Base-by-base conservation (phyloP, 108 stramenopile species). In the Cyclostephanos tholiformis region DNA sequence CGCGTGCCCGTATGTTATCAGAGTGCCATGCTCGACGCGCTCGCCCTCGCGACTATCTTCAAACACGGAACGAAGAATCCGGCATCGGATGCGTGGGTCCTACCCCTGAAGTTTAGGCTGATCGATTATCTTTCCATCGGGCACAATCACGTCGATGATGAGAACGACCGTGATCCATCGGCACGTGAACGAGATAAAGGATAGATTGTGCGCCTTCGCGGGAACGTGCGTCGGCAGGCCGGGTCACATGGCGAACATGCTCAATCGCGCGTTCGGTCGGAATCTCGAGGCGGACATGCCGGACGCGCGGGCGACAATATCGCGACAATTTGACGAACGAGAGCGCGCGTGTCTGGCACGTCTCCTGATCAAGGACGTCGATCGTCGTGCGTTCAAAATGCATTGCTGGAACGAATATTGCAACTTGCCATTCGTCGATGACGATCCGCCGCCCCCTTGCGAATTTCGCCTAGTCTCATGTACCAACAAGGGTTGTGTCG, bases 321-420 rank as follows among this genome's bases (percentile, higher is more conserved):
- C 62, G 49, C 46, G 60, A 10, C 82, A 81, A 25, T 77, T 86
- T 20, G 35, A 72, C 36, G 48, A 70, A 25, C 35, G 73, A 29
- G 88, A 89, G 79, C 80, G 86, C 2, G 51, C 72, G 10, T 72
- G 75, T 5, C 72, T 86, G 30, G 79, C 88, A 17, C 65, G 64
- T 16, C 70, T 87, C 2, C 56, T 85, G 49, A 71, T 87, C 0
- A 73, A 79, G 39, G 77, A 85, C 50, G 66, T 87, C 26, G 88
- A 89, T 70, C 71, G 82, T 8, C 12, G 73, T 66, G 39, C 69
- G 26, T 86, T 49, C 53, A 44, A 84, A 52, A 48, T 89, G 23
- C 88, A 89, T 44, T 89, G 88, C 52, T 22, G 74, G n/a, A 65
- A 55, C 25, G 69, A 69, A 26, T 69, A 49, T 17, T 89, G 88